Percentiles rank a stretch among this genome's conserved stretches.
Conservation (phyloP, 2,329 filamentous ascomycete genomes). For the Colletotrichum endophyticum region DNA sequence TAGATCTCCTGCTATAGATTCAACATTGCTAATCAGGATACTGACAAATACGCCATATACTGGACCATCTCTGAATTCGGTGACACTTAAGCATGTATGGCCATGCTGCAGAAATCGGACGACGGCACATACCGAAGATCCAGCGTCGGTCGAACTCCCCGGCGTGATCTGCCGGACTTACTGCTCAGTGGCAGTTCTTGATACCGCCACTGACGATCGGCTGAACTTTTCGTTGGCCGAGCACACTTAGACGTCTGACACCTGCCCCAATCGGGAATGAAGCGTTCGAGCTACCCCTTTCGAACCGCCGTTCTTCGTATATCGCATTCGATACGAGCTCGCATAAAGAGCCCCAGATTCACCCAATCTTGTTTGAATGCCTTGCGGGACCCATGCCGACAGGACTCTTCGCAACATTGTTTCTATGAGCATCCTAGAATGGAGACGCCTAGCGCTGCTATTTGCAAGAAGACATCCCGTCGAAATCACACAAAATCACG, state of each 20-base stretch:
- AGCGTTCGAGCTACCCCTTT: neutral
- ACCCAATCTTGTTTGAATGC: neutral
- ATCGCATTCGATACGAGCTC: neutral
- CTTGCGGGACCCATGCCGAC: neutral
- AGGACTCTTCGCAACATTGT: neutral
- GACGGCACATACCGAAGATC: neutral
- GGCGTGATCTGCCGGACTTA: neutral
- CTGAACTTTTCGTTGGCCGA: neutral
- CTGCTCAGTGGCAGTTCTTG: neutral
- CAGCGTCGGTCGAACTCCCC: neutral
- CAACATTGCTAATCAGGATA: neutral
- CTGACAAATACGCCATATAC: neutral
- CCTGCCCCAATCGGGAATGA: neutral
- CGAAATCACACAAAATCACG: neutral
- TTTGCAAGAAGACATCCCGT: neutral
- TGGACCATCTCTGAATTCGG: neutral
- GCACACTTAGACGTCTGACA: neutral
- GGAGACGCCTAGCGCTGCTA: neutral
- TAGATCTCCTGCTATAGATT: neutral
- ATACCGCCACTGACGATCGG: neutral
- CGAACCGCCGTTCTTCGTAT: neutral
- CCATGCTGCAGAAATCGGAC: neutral
- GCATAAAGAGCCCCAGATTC: neutral
- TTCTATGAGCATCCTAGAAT: neutral
- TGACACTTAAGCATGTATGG: neutral